Conservation (phyloP, 1,284 basidiomycete genomes). For the Ganoderma leucocontextum region DNA sequence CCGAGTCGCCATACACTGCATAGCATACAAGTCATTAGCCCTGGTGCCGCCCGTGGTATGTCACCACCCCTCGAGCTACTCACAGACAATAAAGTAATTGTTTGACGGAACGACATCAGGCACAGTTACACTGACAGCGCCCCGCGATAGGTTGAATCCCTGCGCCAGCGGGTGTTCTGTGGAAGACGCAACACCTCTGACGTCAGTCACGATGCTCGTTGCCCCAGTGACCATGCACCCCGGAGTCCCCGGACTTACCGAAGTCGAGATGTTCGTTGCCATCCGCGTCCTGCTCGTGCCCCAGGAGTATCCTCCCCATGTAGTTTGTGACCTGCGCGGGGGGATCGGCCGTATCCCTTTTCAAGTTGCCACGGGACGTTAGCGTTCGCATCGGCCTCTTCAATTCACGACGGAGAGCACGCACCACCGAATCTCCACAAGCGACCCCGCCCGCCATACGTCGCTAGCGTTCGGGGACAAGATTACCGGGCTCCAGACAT, state of each 20-base stretch:
- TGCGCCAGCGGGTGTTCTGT: slow-evolving; percentile 53
- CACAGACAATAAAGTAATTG: slow-evolving; percentile 48
- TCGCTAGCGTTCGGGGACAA: slow-evolving; percentile 22
- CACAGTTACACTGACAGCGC: slow-evolving; percentile 44
- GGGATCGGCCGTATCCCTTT: slow-evolving; percentile 45
- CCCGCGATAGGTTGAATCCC: slow-evolving; percentile 49
- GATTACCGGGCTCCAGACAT: slow-evolving; percentile 33
- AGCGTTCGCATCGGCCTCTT: too few relatives aligned
- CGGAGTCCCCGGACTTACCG: slow-evolving; percentile 32
- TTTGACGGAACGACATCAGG: slow-evolving; percentile 41
- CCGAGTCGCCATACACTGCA: slow-evolving; percentile 53
- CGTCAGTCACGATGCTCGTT: background rate
- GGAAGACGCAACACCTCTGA: background rate
- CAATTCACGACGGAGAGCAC: background rate
- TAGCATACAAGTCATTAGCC: background rate
- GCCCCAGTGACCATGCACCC: background rate
- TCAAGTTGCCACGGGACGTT: background rate
- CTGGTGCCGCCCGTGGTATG: background rate
- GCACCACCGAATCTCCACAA: slow-evolving; percentile 29
- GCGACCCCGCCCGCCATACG: slow-evolving; percentile 31
- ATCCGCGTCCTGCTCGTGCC: slow-evolving; percentile 39
- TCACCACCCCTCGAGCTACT: slow-evolving; percentile 29
- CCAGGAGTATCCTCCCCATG: slow-evolving; percentile 47
- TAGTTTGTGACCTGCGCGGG: slow-evolving; percentile 44
- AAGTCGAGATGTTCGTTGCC: slow-evolving; percentile 47